Conservation (phyloP, 192 early-diverging fungal species). For the Entomortierella lignicola region DNA sequence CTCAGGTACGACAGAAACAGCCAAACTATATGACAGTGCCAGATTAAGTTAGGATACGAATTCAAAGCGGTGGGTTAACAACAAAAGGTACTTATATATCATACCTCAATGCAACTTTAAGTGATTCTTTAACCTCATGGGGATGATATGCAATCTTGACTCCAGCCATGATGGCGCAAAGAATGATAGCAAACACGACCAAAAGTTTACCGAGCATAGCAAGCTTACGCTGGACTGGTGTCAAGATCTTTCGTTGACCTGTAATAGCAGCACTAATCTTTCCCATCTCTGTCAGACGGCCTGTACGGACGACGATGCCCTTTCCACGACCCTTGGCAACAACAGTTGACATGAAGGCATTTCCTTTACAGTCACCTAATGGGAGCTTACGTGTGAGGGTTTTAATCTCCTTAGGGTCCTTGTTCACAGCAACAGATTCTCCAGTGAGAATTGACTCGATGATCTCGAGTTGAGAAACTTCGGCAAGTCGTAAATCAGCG, state of each 20-base stretch:
- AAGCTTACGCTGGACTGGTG: constrained; percentile 82
- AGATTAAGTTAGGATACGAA: background rate
- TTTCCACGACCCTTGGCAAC: constrained; percentile 91
- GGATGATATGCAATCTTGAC: constrained; percentile 79
- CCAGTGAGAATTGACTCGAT: constrained; percentile 89
- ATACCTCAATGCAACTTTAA: constrained; percentile 87
- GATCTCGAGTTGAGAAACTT: constrained; percentile 81
- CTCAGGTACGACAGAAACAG: constrained; percentile 97
- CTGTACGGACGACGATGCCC: constrained; percentile 93
- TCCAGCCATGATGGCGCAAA: constrained; percentile 87
- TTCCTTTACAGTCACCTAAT: constrained; percentile 94
- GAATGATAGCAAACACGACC: constrained; percentile 83
- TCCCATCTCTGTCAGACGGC: constrained; percentile 91
- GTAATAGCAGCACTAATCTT: constrained; percentile 92
- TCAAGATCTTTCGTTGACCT: constrained; percentile 63
- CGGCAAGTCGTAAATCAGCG: constrained; percentile 80
- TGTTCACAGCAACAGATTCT: constrained; percentile 76
- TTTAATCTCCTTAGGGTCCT: constrained; percentile 75
- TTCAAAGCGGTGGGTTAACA: background rate
- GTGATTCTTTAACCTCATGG: constrained; percentile 72
- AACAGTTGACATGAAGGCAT: constrained; percentile 96
- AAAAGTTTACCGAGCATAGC: constrained; percentile 83
- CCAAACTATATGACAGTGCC: constrained; percentile 66
- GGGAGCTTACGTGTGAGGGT: constrained; percentile 72
- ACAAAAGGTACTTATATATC: background rate